These are phyloP conservation scores for Heliamphora pulchella DNA, from an alignment of 179 eudicot species.

Conservation along the genomic window DNA sequence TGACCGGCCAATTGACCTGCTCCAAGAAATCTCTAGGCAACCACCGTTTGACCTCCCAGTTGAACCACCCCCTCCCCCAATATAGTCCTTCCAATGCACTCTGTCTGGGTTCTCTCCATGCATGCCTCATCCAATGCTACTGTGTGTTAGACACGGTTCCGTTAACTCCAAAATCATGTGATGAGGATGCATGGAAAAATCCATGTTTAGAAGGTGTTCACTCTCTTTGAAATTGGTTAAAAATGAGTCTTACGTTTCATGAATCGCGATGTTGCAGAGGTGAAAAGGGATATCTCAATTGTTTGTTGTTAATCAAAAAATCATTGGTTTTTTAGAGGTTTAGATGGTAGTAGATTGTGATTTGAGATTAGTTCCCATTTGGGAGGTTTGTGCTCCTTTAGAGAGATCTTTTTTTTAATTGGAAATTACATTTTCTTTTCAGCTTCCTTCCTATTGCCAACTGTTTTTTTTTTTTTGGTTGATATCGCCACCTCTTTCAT, in stretches of 20 bases:
- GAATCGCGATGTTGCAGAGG: background rate
- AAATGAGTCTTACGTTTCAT: background rate
- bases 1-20: too few species aligned
- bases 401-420: background rate
- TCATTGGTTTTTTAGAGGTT: background rate
- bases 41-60: too few species aligned
- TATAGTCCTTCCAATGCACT: too few species aligned
- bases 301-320: background rate
- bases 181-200: background rate
- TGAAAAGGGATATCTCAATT: background rate
- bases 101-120: too few species aligned
- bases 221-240: slow-evolving; percentile 7
- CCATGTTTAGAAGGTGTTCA: background rate
- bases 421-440: background rate
- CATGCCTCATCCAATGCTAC: too few species aligned
- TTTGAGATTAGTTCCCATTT: background rate
- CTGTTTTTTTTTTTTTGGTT: background rate
- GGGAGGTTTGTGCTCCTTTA: background rate
- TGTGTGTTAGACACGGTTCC: too few species aligned
- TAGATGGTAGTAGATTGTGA: background rate
- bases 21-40: too few species aligned
- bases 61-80: too few species aligned
- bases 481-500: background rate
- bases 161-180: background rate
- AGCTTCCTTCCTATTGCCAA: background rate